Evolutionary conservation across 805 yeast genomes (phyloP), one percentile per base, ranked within the genome.

Genomic region (Saccharomycopsis lassenensis): DNA sequence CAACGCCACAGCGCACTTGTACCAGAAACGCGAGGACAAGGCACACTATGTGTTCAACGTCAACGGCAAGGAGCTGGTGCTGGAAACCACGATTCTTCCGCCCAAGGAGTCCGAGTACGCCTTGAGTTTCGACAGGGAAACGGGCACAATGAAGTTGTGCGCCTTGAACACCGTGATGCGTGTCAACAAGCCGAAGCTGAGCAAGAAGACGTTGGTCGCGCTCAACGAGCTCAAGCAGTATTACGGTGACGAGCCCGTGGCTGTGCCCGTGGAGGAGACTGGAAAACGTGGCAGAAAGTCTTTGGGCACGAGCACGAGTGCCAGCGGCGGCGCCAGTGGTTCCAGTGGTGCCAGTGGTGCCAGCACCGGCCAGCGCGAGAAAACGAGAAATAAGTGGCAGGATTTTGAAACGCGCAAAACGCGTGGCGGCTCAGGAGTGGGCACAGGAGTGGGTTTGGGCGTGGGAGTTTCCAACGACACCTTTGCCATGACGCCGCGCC

Each of bases 81-180:
- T 17, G 2, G 41, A 38, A 15, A 38, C 24, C 12, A 38, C 29
- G 6, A 38, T 24, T 3, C n/a, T 29, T n/a, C 29, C 17, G 17
- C 31, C 40, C 20, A 42, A 35, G 16, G 39, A 42, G 14, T 24
- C 26, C 4, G 43, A 38, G 20, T 42, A 35, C 20, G 24, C 39
- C 14, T 26, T 42, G 10, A 26, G 33, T 7, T 37, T 31, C 14
- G 15, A 35, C 12, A 21, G 20, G 14, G 37, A 32, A 4, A 31
- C 31, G 14, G 24, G 27, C 31, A 36, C n/a, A 6, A 21, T 40
- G 18, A 33, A 39, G 7, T 21, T 40, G 17, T 29, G 33, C 6
- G 36, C 23, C 7, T 22, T 39, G 26, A 31, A 36, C 15, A 14
- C 31, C 7, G 30, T 39, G n/a, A 30, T 42, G 7, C 16, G 45